Percentiles rank a stretch among this genome's conserved stretches.
These are phyloP conservation scores for Buxus sempervirens DNA, from an alignment of 164 flowering plant species.

Conservation along the genomic window DNA sequence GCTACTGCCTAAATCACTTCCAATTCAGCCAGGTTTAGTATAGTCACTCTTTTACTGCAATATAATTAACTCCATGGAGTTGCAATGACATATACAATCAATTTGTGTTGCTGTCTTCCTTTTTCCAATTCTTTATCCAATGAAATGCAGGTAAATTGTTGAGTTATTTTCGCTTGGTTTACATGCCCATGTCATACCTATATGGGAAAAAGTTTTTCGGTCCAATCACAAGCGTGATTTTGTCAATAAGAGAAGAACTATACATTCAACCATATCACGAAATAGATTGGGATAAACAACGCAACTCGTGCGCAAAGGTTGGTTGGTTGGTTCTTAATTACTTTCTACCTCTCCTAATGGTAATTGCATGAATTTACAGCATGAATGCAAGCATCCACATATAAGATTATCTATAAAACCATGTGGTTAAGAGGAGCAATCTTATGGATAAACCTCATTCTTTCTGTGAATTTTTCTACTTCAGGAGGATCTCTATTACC, in stretches of 20 bases:
- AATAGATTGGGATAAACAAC: constrained; percentile 17
- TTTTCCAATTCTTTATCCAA: neutral
- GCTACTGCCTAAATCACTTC: constrained; percentile 44
- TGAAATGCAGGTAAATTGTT: constrained; percentile 22
- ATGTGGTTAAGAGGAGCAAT: too few relatives aligned
- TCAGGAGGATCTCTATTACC: constrained; percentile 48
- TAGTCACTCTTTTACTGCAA: too few relatives aligned
- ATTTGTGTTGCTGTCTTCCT: neutral
- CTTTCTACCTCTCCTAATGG: neutral
- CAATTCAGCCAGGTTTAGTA: constrained; percentile 65
- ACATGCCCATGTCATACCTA: constrained; percentile 26
- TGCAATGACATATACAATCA: neutral
- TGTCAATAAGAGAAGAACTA: constrained; percentile 17
- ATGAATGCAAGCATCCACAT: too few relatives aligned
- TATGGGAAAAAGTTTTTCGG: constrained; percentile 24
- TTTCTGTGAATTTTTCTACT: neutral
- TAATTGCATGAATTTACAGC: neutral
- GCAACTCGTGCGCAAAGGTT: constrained; percentile 21
- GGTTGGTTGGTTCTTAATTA: neutral
- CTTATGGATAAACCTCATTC: too few relatives aligned
- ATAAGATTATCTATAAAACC: too few relatives aligned
- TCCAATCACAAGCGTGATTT: constrained; percentile 11
- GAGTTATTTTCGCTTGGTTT: constrained; percentile 22
- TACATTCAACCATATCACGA: constrained; percentile 13
- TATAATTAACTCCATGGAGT: too few relatives aligned